Evolutionary conservation across 2,329 filamentous ascomycete species (phyloP).

Genomic region (Biscogniauxia sp.): DNA sequence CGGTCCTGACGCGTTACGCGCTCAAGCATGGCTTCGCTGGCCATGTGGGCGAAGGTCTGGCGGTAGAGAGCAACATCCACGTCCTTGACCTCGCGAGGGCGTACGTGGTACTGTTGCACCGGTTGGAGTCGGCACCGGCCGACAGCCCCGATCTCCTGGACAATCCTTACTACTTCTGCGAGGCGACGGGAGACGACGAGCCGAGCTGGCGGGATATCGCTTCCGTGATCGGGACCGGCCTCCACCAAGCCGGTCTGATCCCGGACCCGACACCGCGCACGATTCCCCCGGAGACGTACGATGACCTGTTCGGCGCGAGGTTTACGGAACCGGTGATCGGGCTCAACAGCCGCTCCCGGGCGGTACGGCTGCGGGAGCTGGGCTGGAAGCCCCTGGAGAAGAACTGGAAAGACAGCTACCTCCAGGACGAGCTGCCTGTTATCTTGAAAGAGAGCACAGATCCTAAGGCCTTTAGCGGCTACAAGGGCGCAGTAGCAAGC

Average conservation of each 20-base stretch:
- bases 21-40: slow-evolving; percentile 46
- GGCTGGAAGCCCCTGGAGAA: slow-evolving; percentile 47
- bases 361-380: slow-evolving; percentile 41
- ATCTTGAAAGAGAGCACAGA: slow-evolving; percentile 31
- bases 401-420: slow-evolving; percentile 35
- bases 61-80: slow-evolving; percentile 44
- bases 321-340: slow-evolving; percentile 38
- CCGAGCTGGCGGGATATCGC: slow-evolving; percentile 42
- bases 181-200: slow-evolving; percentile 39
- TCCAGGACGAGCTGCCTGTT: slow-evolving; percentile 42
- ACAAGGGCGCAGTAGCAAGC: slow-evolving; percentile 13
- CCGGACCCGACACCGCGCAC: slow-evolving; percentile 34
- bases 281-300: slow-evolving; percentile 36
- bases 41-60: slow-evolving; percentile 41
- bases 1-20: slow-evolving; percentile 45
- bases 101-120: slow-evolving; percentile 44
- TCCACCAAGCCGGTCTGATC: slow-evolving; percentile 39
- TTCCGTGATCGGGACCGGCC: slow-evolving; percentile 34
- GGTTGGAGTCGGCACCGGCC: slow-evolving; percentile 36
- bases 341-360: slow-evolving; percentile 41
- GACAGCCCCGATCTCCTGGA: slow-evolving; percentile 29
- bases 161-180: slow-evolving; percentile 51
- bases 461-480: slow-evolving; percentile 17
- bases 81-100: slow-evolving; percentile 45
- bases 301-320: slow-evolving; percentile 38